These are phyloP conservation scores for Hysterium pulicare DNA, from an alignment of 2,329 filamentous ascomycete genomes.

Conservation along the genomic window DNA sequence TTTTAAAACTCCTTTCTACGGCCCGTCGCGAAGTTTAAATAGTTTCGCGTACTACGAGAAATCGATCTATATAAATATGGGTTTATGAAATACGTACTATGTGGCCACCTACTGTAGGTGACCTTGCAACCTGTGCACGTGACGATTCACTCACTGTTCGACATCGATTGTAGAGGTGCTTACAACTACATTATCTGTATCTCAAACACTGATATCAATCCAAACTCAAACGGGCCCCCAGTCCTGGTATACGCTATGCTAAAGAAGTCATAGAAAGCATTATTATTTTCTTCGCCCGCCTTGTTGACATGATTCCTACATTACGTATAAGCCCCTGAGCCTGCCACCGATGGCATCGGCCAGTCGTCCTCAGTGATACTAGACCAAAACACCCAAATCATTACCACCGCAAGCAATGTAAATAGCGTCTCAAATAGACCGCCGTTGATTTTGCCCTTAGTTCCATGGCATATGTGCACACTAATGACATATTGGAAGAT, in stretches of 20 bases:
- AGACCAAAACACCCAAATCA: slow-evolving; percentile 95
- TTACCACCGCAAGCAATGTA: slow-evolving; percentile 76
- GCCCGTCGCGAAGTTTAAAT: no score
- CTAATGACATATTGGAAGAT: slow-evolving; percentile 96
- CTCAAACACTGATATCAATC: slow-evolving; percentile 22
- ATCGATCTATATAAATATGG: no score
- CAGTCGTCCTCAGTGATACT: slow-evolving; percentile 99
- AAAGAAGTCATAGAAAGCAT: slow-evolving; percentile 34
- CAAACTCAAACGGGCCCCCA: slow-evolving; percentile 17
- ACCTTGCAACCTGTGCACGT: no score
- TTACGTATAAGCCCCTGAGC: slow-evolving; percentile 40
- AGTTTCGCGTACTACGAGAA: no score
- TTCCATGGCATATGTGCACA: slow-evolving; percentile 81
- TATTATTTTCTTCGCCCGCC: slow-evolving; percentile 20
- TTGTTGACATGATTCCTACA: slow-evolving; percentile 6
- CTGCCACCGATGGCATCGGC: slow-evolving; percentile 57
- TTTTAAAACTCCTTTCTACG: no score
- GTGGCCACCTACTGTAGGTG: no score
- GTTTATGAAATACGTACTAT: no score
- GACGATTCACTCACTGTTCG: no score
- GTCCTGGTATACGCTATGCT: slow-evolving; percentile 40
- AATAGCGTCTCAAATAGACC: slow-evolving; percentile 91
- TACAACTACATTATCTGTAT: slow-evolving; percentile 33
- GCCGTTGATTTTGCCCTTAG: slow-evolving; percentile 83
- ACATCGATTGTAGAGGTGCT: slow-evolving; percentile 3